Evolutionary conservation across 768 basidiomycete species (phyloP).

Genomic region (Hemileccinum impolitum): DNA sequence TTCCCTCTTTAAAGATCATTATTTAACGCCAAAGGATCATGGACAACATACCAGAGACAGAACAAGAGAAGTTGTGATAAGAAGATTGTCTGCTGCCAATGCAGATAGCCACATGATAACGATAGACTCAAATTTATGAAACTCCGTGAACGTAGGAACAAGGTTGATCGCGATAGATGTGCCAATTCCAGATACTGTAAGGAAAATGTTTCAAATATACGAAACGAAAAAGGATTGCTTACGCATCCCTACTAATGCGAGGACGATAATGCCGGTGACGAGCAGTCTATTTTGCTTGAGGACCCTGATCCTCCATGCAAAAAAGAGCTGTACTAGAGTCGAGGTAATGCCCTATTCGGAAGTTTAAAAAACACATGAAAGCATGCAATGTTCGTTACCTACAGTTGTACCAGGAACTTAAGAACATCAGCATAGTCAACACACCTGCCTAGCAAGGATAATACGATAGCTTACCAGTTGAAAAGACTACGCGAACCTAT

Average conservation of each 20-base stretch:
- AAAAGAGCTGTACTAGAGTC: slow-evolving; percentile 27
- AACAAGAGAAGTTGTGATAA: slow-evolving; percentile 44
- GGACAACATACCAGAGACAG: slow-evolving; percentile 37
- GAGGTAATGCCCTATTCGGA: slow-evolving; percentile 23
- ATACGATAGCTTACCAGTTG: slow-evolving; percentile 18
- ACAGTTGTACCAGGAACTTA: slow-evolving; percentile 25
- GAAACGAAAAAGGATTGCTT: not conserved
- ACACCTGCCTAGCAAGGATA: not conserved
- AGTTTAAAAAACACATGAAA: not conserved
- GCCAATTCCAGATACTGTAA: slow-evolving; percentile 30
- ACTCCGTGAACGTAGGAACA: slow-evolving; percentile 25
- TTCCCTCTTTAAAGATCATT: slow-evolving; percentile 27
- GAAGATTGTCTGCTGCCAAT: slow-evolving; percentile 42
- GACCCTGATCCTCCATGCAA: slow-evolving; percentile 27
- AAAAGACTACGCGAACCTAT: slow-evolving; percentile 23
- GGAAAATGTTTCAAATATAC: slow-evolving; percentile 1
- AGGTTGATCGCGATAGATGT: slow-evolving; percentile 28
- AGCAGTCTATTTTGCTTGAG: slow-evolving; percentile 12
- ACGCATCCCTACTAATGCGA: slow-evolving; percentile 21
- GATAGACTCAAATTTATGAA: slow-evolving; percentile 30
- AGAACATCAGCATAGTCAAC: not conserved
- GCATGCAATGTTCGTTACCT: not conserved
- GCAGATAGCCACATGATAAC: slow-evolving; percentile 43
- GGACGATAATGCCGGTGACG: slow-evolving; percentile 7
- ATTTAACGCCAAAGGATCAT: not conserved